These are phyloP conservation scores for Sporothrix inflata DNA, from an alignment of 2,329 filamentous ascomycete genomes.

Conservation along the genomic window DNA sequence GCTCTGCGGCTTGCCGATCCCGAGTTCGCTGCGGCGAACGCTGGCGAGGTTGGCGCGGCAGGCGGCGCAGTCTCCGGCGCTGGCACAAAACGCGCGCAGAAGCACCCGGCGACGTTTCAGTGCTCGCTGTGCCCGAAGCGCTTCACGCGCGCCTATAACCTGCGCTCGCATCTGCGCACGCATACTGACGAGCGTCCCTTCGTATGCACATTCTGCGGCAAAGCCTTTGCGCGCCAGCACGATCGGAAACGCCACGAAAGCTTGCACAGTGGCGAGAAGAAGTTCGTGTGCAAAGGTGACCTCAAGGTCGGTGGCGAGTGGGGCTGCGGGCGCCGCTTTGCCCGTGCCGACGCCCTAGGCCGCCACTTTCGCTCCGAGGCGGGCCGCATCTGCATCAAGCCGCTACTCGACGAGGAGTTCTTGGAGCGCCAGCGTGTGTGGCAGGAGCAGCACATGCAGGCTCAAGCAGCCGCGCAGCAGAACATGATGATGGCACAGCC, in stretches of 20 bases:
- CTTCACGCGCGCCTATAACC: slow-evolving; percentile 94
- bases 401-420: slow-evolving; percentile 93
- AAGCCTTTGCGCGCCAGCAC: slow-evolving; percentile 96
- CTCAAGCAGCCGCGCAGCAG: slow-evolving; percentile 52
- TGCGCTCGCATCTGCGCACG: slow-evolving; percentile 91
- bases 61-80: slow-evolving; percentile 57
- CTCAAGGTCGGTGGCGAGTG: slow-evolving; percentile 81
- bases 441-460: slow-evolving; percentile 72
- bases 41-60: slow-evolving; percentile 55
- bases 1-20: slow-evolving; percentile 92
- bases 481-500: slow-evolving; percentile 58
- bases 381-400: slow-evolving; percentile 93
- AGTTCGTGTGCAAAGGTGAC: slow-evolving; percentile 93
- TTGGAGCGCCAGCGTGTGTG: slow-evolving; percentile 75
- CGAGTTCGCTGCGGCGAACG: slow-evolving; percentile 74
- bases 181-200: slow-evolving; percentile 98
- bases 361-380: slow-evolving; percentile 95
- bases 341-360: slow-evolving; percentile 90
- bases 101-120: slow-evolving; percentile 96
- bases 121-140: slow-evolving; percentile 91
- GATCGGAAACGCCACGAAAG: slow-evolving; percentile 97
- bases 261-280: slow-evolving; percentile 95
- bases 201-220: slow-evolving; percentile 94
- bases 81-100: slow-evolving; percentile 81
- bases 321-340: slow-evolving; percentile 93